These are phyloP conservation scores for Alternaria consortialis DNA, from an alignment of 2,329 filamentous ascomycete species.

Conservation along the genomic window DNA sequence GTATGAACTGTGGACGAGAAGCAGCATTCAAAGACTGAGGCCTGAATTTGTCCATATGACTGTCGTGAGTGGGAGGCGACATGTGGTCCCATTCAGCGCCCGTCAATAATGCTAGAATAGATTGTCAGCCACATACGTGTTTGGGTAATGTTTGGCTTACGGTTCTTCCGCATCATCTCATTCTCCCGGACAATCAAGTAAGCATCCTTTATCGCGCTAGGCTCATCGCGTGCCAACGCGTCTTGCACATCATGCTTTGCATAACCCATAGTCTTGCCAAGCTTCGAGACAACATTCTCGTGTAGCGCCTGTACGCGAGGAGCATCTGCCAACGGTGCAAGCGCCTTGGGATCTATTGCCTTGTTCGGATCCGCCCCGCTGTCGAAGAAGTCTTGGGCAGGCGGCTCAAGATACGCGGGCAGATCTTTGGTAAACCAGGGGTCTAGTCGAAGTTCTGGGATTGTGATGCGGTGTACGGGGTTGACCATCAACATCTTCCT, in stretches of 20 bases:
- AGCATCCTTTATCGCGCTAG: constrained; percentile 97
- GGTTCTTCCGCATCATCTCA: constrained; percentile 93
- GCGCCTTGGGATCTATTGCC: constrained; percentile 82
- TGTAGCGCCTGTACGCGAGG: constrained; percentile 90
- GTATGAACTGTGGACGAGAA: constrained; percentile 45
- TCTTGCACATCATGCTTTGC: constrained; percentile 94
- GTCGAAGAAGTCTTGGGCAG: constrained; percentile 90
- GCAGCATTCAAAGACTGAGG: constrained; percentile 45
- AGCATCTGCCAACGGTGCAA: constrained; percentile 75
- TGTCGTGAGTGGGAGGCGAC: constrained; percentile 64
- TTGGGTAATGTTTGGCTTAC: constrained; percentile 64
- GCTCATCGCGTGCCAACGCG: constrained; percentile 88
- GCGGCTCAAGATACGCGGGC: constrained; percentile 84
- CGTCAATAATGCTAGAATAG: constrained; percentile 61
- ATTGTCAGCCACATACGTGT: constrained; percentile 24
- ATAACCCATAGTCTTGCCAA: constrained; percentile 98
- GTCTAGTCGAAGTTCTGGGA: constrained; percentile 90
- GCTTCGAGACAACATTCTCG: constrained; percentile 90
- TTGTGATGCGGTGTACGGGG: constrained; percentile 90
- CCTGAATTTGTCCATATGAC: constrained; percentile 42
- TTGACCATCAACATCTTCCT: constrained; percentile 95
- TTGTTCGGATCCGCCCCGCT: constrained; percentile 94
- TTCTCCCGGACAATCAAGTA: constrained; percentile 98
- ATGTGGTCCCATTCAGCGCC: constrained; percentile 63
- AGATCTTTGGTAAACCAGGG: constrained; percentile 93